These are phyloP conservation scores for Porphyra umbilicalis DNA, from an alignment of 31 red algal genomes.

Conservation along the genomic window DNA sequence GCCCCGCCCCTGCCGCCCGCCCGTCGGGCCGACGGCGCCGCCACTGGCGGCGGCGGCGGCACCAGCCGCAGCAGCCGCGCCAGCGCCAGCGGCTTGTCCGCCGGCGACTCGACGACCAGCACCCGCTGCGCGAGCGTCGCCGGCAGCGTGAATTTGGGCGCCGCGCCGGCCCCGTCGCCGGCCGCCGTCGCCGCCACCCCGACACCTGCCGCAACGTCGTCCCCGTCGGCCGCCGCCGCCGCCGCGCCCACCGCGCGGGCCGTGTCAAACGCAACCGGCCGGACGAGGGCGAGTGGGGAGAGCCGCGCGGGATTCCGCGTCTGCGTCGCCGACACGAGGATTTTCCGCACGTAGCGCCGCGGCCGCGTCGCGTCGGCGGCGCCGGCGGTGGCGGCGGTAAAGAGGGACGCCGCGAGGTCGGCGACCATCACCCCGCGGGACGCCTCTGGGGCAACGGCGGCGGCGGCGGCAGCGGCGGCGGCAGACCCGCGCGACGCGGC, in stretches of 20 bases:
- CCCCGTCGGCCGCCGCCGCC: neutral
- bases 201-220: neutral
- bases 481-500: too few species aligned
- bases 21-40: neutral
- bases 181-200: neutral
- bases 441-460: too few species aligned
- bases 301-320: slow-evolving; percentile 67
- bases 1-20: neutral
- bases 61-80: slow-evolving; percentile 18
- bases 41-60: neutral
- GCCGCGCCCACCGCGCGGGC: neutral
- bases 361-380: neutral
- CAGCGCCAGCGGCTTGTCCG: slow-evolving; percentile 51
- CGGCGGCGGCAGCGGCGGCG: too few species aligned
- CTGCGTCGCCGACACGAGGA: slow-evolving; percentile 96
- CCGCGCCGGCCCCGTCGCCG: neutral
- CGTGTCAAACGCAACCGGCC: neutral
- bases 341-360: slow-evolving; percentile 49
- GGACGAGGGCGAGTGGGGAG: slow-evolving; percentile 17
- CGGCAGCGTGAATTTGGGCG: slow-evolving; percentile 20
- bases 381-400: neutral
- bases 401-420: neutral
- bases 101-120: slow-evolving; percentile 26
- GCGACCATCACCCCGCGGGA: neutral
- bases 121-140: slow-evolving; percentile 35